Evolutionary conservation across 73 alveolate species (phyloP).

Genomic region (Tetrahymena thermophila): DNA sequence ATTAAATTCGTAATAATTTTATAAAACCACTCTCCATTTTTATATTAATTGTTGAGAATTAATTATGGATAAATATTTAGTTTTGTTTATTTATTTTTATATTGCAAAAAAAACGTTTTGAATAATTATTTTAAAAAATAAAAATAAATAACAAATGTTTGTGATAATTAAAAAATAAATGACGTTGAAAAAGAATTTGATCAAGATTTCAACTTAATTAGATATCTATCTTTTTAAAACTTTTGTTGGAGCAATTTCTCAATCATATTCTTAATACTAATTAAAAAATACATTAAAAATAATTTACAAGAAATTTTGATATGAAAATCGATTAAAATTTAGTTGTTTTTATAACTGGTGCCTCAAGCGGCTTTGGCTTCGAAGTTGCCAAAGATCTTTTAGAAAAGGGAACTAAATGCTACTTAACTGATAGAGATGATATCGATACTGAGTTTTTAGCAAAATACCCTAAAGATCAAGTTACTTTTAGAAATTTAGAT

Average conservation of each 20-base stretch:
- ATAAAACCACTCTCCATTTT: too few species aligned
- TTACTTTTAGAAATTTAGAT: conserved; percentile 20
- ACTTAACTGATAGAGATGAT: conserved; percentile 32
- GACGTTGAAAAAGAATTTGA: background rate
- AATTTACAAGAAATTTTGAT: background rate
- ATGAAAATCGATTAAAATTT: conserved; percentile 22
- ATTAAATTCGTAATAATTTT: too few species aligned
- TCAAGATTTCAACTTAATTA: background rate
- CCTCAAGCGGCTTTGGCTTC: conserved; percentile 39
- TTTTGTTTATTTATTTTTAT: too few species aligned
- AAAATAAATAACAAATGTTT: background rate
- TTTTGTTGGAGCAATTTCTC: background rate
- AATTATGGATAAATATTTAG: too few species aligned
- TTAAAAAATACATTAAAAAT: background rate
- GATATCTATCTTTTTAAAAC: background rate
- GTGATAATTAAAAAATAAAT: background rate
- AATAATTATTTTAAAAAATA: too few species aligned
- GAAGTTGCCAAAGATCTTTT: conserved; percentile 15
- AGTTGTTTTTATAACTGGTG: conserved; percentile 24
- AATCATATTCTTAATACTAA: background rate
- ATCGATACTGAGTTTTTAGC: conserved; percentile 1
- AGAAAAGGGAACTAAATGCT: conserved; percentile 10
- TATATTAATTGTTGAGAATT: too few species aligned
- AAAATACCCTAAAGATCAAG: background rate
- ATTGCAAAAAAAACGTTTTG: too few species aligned